Base-by-base conservation (phyloP, 148 eudicot genomes). In the Rhododendron ovatum region DNA sequence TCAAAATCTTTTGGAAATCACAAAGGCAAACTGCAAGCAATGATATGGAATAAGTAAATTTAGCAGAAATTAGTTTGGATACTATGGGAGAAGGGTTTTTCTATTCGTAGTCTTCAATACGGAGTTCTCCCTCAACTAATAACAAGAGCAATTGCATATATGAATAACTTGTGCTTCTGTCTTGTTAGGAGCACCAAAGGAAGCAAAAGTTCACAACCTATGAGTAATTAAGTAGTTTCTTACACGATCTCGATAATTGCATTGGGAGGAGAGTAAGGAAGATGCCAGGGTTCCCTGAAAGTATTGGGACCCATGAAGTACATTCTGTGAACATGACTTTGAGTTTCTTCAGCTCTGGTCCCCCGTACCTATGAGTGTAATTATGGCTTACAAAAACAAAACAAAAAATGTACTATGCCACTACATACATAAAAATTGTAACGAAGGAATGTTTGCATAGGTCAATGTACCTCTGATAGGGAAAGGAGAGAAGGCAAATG, bases 231-330 rank as follows among this genome's bases (percentile, higher is more conserved):
- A 51, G 30, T 48, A 51, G 39, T 84, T 86, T 84, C 95, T 92
- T 95, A 95, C 98, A 95, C 98, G 30, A 95, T 93, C 88, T 94
- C 94, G 59, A 91, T 89, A 84, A 95, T 95, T 69, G 94, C 93
- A 89, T 82, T 75, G 30, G 96, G 96, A 83, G 95, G 98, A 84
- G 98, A 92, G 89, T 94, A 93, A 85, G 95, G 94, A 86, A 95
- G 98, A 93, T 95, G 98, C 96, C 96, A 95, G 20, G 98, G 98
- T 91, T 95, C 95, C 91, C 98, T 94, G 88, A 95, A 95, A 45
- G 93, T 94, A 87, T 95, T 95, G 75, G 96, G 98, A 73, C 96
- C 98, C 94, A 91, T 90, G 88, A 95, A 95, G 88, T 94, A 95
- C 94, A 94, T 91, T 85, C 98, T 91, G 88, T 95, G 89, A 33